Conservation (phyloP, 257 asterid genomes). For the Solanum verrucosum region DNA sequence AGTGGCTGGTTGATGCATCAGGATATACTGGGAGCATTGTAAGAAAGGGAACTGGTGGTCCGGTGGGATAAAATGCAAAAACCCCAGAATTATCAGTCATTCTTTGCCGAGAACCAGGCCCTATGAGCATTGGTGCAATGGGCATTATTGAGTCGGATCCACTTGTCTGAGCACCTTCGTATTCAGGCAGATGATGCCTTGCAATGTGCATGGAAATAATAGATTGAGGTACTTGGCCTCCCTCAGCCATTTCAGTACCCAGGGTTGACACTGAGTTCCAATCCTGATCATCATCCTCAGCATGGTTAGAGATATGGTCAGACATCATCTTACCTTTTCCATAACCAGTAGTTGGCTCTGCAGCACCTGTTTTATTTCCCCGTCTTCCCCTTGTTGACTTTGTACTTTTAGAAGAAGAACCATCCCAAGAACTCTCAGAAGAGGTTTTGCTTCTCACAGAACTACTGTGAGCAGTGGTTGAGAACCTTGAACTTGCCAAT, state of each 20-base stretch:
- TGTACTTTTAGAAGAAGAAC: constrained; percentile 22
- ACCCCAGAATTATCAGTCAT: constrained; percentile 54
- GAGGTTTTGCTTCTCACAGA: constrained; percentile 34
- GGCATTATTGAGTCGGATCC: constrained; percentile 64
- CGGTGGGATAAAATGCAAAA: constrained; percentile 82
- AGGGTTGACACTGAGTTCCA: constrained; percentile 27
- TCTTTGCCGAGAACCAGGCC: constrained; percentile 58
- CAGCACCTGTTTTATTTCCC: constrained; percentile 26
- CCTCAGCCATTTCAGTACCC: constrained; percentile 41
- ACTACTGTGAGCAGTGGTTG: constrained; percentile 33
- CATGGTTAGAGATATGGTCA: constrained; percentile 24
- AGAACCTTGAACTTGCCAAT: constrained; percentile 30
- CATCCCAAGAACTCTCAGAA: constrained; percentile 48
- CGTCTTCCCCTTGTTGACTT: constrained; percentile 25
- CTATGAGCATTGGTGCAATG: constrained; percentile 67
- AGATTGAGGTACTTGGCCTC: constrained; percentile 39
- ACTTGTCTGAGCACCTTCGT: constrained; percentile 64
- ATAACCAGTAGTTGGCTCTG: constrained; percentile 24
- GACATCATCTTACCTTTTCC: constrained; percentile 57
- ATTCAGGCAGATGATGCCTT: constrained; percentile 31
- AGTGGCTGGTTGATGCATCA: constrained; percentile 42
- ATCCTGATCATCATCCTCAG: constrained; percentile 59
- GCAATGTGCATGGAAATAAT: constrained; percentile 42
- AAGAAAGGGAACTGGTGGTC: constrained; percentile 95
- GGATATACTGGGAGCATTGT: constrained; percentile 86